These are phyloP conservation scores for Cytospora piceicola DNA, from an alignment of 2,329 filamentous ascomycete genomes.

Conservation along the genomic window DNA sequence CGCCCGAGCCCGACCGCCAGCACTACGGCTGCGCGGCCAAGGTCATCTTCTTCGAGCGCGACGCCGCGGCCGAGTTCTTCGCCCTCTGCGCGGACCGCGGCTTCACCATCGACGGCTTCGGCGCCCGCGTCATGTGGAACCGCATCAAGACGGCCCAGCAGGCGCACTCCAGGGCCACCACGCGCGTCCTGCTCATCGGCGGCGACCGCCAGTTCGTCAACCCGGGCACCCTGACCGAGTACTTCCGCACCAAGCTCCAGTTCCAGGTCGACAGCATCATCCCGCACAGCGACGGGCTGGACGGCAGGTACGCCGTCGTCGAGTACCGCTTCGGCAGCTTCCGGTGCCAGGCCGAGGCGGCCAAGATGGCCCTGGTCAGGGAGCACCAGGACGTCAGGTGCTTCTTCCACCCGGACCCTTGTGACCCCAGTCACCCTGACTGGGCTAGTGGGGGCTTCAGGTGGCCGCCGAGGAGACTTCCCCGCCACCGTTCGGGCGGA, in stretches of 20 bases:
- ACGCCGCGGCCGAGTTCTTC: slow-evolving; percentile 43
- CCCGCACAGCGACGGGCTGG: slow-evolving; percentile 34
- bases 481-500: not conserved
- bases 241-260: slow-evolving; percentile 48
- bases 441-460: not conserved
- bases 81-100: slow-evolving; percentile 35
- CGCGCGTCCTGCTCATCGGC: slow-evolving; percentile 55
- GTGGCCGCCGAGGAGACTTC: not conserved
- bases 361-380: slow-evolving; percentile 39
- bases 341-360: slow-evolving; percentile 58
- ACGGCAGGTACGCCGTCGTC: slow-evolving; percentile 37
- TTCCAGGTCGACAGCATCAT: slow-evolving; percentile 53
- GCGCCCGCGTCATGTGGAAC: slow-evolving; percentile 50
- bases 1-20: slow-evolving; percentile 44
- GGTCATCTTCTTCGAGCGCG: slow-evolving; percentile 52
- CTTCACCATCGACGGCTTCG: slow-evolving; percentile 43
- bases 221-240: slow-evolving; percentile 41
- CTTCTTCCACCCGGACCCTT: slow-evolving; percentile 33
- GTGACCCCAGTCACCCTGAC: slow-evolving; percentile 19
- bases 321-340: slow-evolving; percentile 61
- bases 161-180: slow-evolving; percentile 38
- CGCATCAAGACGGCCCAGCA: slow-evolving; percentile 49
- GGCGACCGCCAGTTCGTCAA: slow-evolving; percentile 52
- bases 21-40: slow-evolving; percentile 50
- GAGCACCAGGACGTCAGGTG: slow-evolving; percentile 34